Percentiles rank a stretch among this genome's conserved stretches.
Conservation (phyloP, 1,284 basidiomycete species). For the Ustilago tritici region DNA sequence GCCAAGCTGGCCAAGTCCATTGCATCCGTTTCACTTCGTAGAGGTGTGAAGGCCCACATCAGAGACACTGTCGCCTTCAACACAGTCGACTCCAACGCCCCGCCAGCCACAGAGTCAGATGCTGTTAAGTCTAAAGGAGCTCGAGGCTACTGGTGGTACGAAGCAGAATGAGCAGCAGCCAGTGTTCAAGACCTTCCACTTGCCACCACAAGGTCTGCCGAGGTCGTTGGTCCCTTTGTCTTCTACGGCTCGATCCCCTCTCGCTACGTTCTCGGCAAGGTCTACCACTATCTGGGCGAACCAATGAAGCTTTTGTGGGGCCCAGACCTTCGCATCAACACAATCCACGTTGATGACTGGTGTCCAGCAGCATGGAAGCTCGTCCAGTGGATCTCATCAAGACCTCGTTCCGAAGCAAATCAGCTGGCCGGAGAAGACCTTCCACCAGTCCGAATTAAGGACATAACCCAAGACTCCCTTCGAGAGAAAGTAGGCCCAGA, state of each 20-base stretch:
- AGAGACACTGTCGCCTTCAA: conserved; percentile 51
- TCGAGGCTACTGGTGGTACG: conserved; percentile 57
- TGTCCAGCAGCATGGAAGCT: conserved; percentile 44
- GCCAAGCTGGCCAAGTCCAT: conserved; percentile 48
- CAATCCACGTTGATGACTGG: conserved; percentile 56
- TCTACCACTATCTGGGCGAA: conserved; percentile 42
- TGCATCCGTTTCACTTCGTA: conserved; percentile 32
- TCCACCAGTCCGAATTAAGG: conserved; percentile 43
- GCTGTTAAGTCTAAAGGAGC: conserved; percentile 37
- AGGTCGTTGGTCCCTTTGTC: conserved; percentile 50
- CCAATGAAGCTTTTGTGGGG: conserved; percentile 55
- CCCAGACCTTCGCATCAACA: conserved; percentile 50
- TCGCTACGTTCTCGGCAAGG: conserved; percentile 32
- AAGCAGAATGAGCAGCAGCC: conserved; percentile 57
- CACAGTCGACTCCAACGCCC: conserved; percentile 37
- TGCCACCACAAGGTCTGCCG: conserved; percentile 54
- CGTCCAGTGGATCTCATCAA: conserved; percentile 42
- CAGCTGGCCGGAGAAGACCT: conserved; percentile 49
- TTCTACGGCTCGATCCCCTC: conserved; percentile 32
- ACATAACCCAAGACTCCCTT: conserved; percentile 36
- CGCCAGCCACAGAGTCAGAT: conserved; percentile 38
- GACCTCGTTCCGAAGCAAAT: conserved; percentile 32
- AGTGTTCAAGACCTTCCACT: conserved; percentile 39
- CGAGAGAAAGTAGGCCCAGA: conserved; percentile 37
- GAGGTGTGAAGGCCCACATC: conserved; percentile 51